Conservation (phyloP, 805 yeast genomes). For the Cyberlindnera maclurae region DNA sequence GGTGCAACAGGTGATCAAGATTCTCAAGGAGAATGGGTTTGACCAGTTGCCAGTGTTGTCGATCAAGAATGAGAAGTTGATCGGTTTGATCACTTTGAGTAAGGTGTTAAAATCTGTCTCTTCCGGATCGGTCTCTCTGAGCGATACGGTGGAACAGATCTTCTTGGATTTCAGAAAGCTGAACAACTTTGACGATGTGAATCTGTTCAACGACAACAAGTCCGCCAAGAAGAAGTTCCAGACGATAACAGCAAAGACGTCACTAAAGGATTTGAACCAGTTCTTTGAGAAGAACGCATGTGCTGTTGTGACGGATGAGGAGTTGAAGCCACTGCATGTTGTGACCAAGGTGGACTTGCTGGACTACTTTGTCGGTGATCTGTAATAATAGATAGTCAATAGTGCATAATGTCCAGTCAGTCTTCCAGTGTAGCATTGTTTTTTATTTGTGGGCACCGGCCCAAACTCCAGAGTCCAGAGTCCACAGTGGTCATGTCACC, state of each 20-base stretch:
- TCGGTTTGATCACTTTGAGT: conserved; percentile 74
- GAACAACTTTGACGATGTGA: conserved; percentile 50
- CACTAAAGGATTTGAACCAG: conserved; percentile 59
- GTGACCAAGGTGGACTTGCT: conserved; percentile 84
- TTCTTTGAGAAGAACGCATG: conserved; percentile 82
- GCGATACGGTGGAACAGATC: conserved; percentile 48
- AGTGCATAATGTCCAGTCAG: too few relatives aligned
- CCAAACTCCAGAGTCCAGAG: too few relatives aligned
- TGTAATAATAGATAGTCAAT: neutral
- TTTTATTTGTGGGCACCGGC: neutral
- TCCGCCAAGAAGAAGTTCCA: conserved; percentile 60
- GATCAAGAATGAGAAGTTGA: conserved; percentile 39
- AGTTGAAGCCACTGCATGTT: conserved; percentile 68
- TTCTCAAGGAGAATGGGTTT: conserved; percentile 68
- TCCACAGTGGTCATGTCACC: too few relatives aligned
- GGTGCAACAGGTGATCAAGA: conserved; percentile 56
- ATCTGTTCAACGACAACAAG: conserved; percentile 55
- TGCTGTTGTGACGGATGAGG: conserved; percentile 71
- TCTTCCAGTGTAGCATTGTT: neutral
- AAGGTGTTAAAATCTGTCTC: conserved; percentile 62
- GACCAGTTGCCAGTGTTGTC: conserved; percentile 79
- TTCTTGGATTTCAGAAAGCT: conserved; percentile 72
- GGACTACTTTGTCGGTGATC: conserved; percentile 31
- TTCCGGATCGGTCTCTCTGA: conserved; percentile 46
- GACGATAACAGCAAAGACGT: conserved; percentile 57